A percentile compares a stretch with the other conserved stretches of the same genome.
phyloP scores from a whole-genome alignment of 306 rosid genomes.

The Lathyrus oleraceus region DNA sequence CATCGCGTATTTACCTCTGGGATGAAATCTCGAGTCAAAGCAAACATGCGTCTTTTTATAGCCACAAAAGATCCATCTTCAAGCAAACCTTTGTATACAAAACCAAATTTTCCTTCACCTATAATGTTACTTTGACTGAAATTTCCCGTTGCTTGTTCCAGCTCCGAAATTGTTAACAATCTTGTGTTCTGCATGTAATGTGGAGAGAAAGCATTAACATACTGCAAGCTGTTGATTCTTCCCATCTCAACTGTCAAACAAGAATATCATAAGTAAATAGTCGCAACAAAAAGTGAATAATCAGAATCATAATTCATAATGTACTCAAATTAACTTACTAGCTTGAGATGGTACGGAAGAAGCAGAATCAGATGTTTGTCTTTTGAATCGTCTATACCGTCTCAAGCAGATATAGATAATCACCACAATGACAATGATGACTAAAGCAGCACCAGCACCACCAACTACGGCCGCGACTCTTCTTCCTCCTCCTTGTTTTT shows the following conservation, averaged over 20 bases:
- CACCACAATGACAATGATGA: slow-evolving; percentile 41
- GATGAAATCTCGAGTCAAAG: slow-evolving; percentile 47
- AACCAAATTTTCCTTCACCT: slow-evolving; percentile 72
- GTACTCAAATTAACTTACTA: slow-evolving; percentile 38
- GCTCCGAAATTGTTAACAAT: slow-evolving; percentile 49
- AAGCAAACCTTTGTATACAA: slow-evolving; percentile 70
- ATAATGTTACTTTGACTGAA: slow-evolving; percentile 56
- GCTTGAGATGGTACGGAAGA: slow-evolving; percentile 63
- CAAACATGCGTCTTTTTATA: slow-evolving; percentile 56
- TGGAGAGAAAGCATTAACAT: slow-evolving; percentile 41
- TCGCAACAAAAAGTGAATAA: not conserved
- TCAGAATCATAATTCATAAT: not conserved
- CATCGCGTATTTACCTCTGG: slow-evolving; percentile 45
- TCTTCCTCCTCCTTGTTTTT: slow-evolving; percentile 41
- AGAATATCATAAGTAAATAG: not conserved
- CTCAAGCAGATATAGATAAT: slow-evolving; percentile 52
- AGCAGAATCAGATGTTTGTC: slow-evolving; percentile 58
- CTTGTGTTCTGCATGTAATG: slow-evolving; percentile 43
- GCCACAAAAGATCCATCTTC: slow-evolving; percentile 78
- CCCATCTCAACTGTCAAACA: slow-evolving; percentile 56
- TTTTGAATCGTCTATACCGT: slow-evolving; percentile 44
- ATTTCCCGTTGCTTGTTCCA: slow-evolving; percentile 62
- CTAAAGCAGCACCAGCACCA: slow-evolving; percentile 44
- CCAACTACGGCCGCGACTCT: slow-evolving; percentile 52
- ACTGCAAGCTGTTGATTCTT: slow-evolving; percentile 44